Evolutionary conservation across 208 protist genomes (phyloP).

Genomic region (Trypanosoma caninum): DNA sequence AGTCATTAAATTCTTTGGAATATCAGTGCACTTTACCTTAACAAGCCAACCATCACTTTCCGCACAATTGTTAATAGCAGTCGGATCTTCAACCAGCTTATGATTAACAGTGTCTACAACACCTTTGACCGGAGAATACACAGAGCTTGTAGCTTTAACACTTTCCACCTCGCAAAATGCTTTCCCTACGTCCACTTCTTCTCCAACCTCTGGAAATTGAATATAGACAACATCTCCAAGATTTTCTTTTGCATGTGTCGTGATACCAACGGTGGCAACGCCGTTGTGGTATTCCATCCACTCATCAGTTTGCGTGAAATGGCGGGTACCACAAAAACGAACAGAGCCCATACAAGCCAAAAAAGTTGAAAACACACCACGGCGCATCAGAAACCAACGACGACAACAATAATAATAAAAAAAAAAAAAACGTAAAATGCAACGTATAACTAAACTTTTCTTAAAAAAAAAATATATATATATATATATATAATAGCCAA

Average conservation of each 20-base stretch:
- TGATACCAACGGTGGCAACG: conserved; percentile 83
- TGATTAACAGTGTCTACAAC: conserved; percentile 85
- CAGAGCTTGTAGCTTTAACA: conserved; percentile 90
- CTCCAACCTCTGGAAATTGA: conserved; percentile 85
- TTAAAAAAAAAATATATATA: no score
- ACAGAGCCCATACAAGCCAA: conserved; percentile 28
- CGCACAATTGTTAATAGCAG: conserved; percentile 82
- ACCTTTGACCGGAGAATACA: conserved; percentile 86
- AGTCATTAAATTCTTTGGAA: conserved; percentile 77
- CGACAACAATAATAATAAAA: conserved; percentile 7
- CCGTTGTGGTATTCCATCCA: conserved; percentile 71
- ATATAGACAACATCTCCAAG: conserved; percentile 91
- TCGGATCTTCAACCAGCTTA: conserved; percentile 76
- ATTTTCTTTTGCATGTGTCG: conserved; percentile 84
- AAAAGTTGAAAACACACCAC: conserved; percentile 30
- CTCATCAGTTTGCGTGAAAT: conserved; percentile 91
- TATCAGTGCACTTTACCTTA: conserved; percentile 76
- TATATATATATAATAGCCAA: no score
- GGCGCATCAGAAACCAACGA: conserved; percentile 39
- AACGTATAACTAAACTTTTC: neutral
- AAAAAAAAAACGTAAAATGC: conserved; percentile 15
- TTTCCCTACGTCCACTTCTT: conserved; percentile 62
- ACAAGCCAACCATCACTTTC: conserved; percentile 88
- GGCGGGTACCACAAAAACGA: conserved; percentile 65
- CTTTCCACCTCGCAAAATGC: conserved; percentile 89